phyloP scores from a whole-genome alignment of 164 flowering plant species.

The Annona squamosa region DNA sequence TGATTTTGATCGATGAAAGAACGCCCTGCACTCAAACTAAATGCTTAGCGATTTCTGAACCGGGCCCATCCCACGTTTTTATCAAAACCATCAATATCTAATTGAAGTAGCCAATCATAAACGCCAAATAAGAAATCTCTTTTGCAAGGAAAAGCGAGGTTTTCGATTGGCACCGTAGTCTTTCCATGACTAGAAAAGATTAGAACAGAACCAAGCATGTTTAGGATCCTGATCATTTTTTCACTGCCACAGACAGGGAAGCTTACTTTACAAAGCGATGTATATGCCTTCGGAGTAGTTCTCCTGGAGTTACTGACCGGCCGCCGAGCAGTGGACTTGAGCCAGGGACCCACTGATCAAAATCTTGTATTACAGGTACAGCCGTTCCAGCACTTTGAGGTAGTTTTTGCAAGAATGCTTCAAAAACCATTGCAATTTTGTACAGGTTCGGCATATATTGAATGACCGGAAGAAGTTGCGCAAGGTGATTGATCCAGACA shows the following conservation, averaged over 20 bases:
- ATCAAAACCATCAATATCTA: too few species aligned
- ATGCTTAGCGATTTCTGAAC: too few species aligned
- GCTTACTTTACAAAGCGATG: constrained; percentile 91
- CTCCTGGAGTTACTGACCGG: constrained; percentile 95
- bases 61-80: too few species aligned
- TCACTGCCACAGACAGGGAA: constrained; percentile 72
- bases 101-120: neutral
- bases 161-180: too few species aligned
- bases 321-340: constrained; percentile 78
- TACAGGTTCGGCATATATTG: constrained; percentile 74
- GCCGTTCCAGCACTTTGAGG: neutral
- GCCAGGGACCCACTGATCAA: constrained; percentile 79
- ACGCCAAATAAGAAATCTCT: neutral
- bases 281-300: constrained; percentile 96
- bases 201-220: neutral
- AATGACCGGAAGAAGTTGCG: constrained; percentile 74
- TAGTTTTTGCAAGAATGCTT: neutral
- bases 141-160: too few species aligned
- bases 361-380: constrained; percentile 79
- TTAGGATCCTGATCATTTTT: neutral
- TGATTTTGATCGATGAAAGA: too few species aligned
- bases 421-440: neutral
- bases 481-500: constrained; percentile 77
- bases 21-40: too few species aligned
- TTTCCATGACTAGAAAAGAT: too few species aligned